phyloP scores from a whole-genome alignment of 768 basidiomycete genomes.

The Scleroderma bovista region DNA sequence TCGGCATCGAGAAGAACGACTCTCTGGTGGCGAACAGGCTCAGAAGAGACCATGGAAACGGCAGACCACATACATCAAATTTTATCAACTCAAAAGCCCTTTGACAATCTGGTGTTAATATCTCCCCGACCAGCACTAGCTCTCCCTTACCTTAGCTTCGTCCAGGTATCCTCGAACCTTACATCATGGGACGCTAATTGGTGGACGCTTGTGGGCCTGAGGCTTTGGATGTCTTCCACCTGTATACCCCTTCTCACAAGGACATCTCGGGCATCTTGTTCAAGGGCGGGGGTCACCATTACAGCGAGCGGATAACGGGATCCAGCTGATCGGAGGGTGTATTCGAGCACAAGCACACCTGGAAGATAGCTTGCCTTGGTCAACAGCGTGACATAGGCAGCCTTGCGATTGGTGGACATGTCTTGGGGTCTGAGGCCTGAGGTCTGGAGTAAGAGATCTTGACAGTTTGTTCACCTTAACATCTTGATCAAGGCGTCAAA shows the following conservation, averaged over 20 bases:
- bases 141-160: slow-evolving; percentile 49
- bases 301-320: slow-evolving; percentile 75
- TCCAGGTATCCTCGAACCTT: slow-evolving; percentile 62
- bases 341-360: slow-evolving; percentile 51
- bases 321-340: slow-evolving; percentile 44
- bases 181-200: slow-evolving; percentile 33
- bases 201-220: slow-evolving; percentile 46
- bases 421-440: too few relatives aligned
- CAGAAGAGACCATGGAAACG: not conserved
- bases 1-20: slow-evolving; percentile 82
- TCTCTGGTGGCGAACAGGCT: slow-evolving; percentile 38
- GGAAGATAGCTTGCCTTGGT: slow-evolving; percentile 58
- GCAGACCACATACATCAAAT: slow-evolving; percentile 48
- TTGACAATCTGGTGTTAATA: slow-evolving; percentile 10
- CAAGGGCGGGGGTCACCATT: slow-evolving; percentile 62
- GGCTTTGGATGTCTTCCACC: slow-evolving; percentile 52
- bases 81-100: slow-evolving; percentile 60
- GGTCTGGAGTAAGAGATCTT: too few relatives aligned
- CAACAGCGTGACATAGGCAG: slow-evolving; percentile 73
- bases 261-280: slow-evolving; percentile 42
- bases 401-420: slow-evolving; percentile 34
- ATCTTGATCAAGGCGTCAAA: too few relatives aligned
- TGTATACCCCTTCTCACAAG: slow-evolving; percentile 50
- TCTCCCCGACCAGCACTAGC: not conserved
- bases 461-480: too few relatives aligned